phyloP scores from a whole-genome alignment of 78 protist species.

The Diacronema lutheri region DNA sequence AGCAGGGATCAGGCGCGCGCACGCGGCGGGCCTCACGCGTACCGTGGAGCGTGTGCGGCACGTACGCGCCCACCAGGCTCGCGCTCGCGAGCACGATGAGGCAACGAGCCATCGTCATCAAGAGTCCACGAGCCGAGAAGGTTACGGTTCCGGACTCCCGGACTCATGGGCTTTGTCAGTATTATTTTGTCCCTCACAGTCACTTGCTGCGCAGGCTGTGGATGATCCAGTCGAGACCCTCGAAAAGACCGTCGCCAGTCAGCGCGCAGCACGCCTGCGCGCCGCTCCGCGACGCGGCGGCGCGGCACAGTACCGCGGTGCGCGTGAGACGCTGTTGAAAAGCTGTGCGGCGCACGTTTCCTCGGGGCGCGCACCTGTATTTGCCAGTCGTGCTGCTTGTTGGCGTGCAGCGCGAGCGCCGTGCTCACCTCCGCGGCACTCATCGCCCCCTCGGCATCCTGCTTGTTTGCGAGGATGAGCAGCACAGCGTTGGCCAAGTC shows the following conservation, averaged over 20 bases:
- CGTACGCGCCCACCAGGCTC: too few species aligned
- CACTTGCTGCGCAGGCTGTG: background rate
- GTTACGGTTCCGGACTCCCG: too few species aligned
- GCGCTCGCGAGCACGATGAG: too few species aligned
- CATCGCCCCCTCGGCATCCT: background rate
- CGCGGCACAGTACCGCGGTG: too few species aligned
- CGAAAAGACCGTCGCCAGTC: conserved; percentile 11
- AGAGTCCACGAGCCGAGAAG: too few species aligned
- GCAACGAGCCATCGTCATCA: too few species aligned
- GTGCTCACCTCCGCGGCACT: background rate
- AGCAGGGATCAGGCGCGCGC: too few species aligned
- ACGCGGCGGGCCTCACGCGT: too few species aligned
- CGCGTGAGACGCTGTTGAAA: background rate
- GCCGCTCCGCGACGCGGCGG: too few species aligned
- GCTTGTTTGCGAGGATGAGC: conserved; percentile 11
- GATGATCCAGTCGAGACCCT: background rate
- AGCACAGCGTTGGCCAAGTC: background rate
- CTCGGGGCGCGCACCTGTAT: conserved; percentile 7
- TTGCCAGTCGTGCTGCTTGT: background rate
- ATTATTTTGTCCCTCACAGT: too few species aligned
- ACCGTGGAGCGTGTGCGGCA: too few species aligned
- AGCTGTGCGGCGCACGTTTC: background rate
- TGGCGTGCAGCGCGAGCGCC: background rate
- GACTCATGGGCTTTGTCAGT: too few species aligned
- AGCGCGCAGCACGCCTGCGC: background rate